These are phyloP conservation scores for Agrocybe pediades DNA, from an alignment of 768 basidiomycete genomes.

Conservation along the genomic window DNA sequence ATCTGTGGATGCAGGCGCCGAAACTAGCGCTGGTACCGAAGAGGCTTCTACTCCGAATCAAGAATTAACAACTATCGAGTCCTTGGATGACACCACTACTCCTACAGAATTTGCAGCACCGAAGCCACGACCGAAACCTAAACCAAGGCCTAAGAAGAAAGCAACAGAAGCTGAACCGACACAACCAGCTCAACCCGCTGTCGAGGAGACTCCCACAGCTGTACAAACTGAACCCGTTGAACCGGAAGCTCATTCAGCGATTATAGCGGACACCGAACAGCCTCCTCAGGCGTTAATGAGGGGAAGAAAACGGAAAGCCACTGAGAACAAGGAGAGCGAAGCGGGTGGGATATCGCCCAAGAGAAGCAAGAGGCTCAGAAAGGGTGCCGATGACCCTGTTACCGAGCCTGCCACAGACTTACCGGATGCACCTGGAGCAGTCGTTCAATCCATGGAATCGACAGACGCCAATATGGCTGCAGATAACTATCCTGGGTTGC, in stretches of 20 bases:
- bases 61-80: background rate
- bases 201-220: background rate
- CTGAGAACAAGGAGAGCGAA: background rate
- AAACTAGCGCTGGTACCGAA: background rate
- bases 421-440: background rate
- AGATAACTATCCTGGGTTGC: background rate
- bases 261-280: background rate
- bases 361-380: background rate
- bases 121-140: slow-evolving; percentile 22
- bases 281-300: background rate
- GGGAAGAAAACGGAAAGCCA: slow-evolving; percentile 14
- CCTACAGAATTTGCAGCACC: background rate
- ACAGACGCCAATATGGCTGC: background rate
- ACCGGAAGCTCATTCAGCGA: background rate
- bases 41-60: background rate
- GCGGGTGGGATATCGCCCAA: background rate
- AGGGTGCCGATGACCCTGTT: background rate
- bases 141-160: slow-evolving; percentile 24
- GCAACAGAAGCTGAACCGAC: slow-evolving; percentile 12
- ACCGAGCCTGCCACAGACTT: slow-evolving; percentile 1
- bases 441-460: background rate
- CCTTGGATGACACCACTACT: background rate
- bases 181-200: background rate
- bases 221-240: background rate
- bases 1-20: background rate